Conservation (phyloP, 345 rosid genomes). For the Pugionium dolabratum region DNA sequence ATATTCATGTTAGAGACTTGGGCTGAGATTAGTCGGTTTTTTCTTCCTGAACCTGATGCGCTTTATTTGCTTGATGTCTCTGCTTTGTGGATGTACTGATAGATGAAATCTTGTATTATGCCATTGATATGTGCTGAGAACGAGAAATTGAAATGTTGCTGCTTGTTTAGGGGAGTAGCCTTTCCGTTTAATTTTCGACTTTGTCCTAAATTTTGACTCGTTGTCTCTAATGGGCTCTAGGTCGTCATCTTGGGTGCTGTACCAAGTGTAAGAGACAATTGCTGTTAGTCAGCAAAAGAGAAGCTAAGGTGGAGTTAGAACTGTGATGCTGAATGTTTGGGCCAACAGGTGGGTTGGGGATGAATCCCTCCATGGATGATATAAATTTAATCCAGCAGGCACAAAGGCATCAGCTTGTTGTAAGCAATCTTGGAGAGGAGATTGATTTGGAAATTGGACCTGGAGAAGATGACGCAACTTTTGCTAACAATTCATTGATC, state of each 20-base stretch:
- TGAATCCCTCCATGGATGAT: constrained; percentile 95
- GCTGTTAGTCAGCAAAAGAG: constrained; percentile 34
- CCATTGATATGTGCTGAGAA: constrained; percentile 3
- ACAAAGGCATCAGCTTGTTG: constrained; percentile 92
- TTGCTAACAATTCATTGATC: constrained; percentile 71
- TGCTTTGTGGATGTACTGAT: constrained; percentile 9
- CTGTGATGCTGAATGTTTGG: constrained; percentile 97
- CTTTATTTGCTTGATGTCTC: constrained; percentile 14
- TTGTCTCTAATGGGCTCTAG: constrained; percentile 23
- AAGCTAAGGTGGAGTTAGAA: constrained; percentile 42
- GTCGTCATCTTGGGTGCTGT: constrained; percentile 15
- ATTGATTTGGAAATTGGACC: constrained; percentile 97
- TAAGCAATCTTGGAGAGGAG: constrained; percentile 92
- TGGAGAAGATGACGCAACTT: constrained; percentile 85
- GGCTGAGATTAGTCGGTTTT: constrained; percentile 7
- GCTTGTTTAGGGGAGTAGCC: neutral
- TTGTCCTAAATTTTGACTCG: constrained; percentile 10
- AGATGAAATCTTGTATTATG: constrained; percentile 3
- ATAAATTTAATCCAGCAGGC: constrained; percentile 96
- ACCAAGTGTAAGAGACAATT: constrained; percentile 23
- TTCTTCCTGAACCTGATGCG: neutral
- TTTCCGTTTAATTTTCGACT: neutral
- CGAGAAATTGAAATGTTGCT: neutral
- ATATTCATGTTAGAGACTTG: constrained; percentile 13
- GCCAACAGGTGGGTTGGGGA: constrained; percentile 71